Evolutionary conservation across 208 protist species (phyloP).

Genomic region (Jaenimonas drosophilae): DNA sequence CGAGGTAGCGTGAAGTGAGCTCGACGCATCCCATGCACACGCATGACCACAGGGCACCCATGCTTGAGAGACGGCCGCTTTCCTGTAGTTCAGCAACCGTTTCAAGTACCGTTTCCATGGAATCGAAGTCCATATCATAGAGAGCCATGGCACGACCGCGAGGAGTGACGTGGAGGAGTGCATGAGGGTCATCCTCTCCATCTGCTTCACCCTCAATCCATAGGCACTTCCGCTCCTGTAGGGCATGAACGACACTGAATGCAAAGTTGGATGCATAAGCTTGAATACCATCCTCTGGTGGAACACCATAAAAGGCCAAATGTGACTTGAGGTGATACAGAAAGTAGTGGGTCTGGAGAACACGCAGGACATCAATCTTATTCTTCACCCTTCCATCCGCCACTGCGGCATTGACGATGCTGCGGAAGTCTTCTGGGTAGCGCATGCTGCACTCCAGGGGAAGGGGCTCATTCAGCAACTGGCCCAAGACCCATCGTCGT

Average conservation of each 20-base stretch:
- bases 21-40: conserved; percentile 36
- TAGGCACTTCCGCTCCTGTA: conserved; percentile 47
- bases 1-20: conserved; percentile 36
- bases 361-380: conserved; percentile 57
- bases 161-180: conserved; percentile 25
- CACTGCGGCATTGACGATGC: conserved; percentile 65
- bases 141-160: conserved; percentile 52
- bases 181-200: conserved; percentile 34
- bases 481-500: conserved; percentile 58
- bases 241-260: conserved; percentile 28
- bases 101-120: conserved; percentile 32
- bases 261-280: conserved; percentile 71
- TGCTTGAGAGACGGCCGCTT: conserved; percentile 6
- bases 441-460: conserved; percentile 71
- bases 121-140: conserved; percentile 48
- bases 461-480: conserved; percentile 68
- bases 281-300: conserved; percentile 45
- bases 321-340: conserved; percentile 66
- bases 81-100: conserved; percentile 8
- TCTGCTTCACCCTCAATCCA: conserved; percentile 13
- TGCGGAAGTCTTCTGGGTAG: conserved; percentile 75
- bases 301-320: conserved; percentile 71
- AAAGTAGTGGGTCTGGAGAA: conserved; percentile 80
- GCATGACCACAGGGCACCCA: conserved; percentile 29
- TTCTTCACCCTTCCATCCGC: conserved; percentile 36